Evolutionary conservation across 2,329 filamentous ascomycete genomes (phyloP).

Genomic region (Magnaporthales sp.): DNA sequence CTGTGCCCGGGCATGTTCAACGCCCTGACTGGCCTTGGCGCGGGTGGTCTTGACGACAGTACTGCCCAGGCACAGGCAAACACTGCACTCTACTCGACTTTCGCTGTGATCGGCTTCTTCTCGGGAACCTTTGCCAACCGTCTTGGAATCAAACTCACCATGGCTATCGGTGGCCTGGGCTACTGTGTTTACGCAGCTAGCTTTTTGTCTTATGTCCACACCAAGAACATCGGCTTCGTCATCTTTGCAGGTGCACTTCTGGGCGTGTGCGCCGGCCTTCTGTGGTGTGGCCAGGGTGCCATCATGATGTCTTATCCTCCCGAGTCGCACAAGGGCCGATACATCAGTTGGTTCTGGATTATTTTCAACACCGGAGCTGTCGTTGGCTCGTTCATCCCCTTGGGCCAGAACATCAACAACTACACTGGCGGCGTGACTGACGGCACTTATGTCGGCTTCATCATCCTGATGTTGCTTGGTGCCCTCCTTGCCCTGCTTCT

Average conservation of each 20-base stretch:
- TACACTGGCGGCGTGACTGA: constrained; percentile 12
- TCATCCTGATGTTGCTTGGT: constrained; percentile 32
- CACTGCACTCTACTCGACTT: constrained; percentile 39
- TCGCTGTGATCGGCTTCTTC: constrained; percentile 55
- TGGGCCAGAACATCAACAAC: constrained; percentile 50
- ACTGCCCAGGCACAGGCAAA: constrained; percentile 21
- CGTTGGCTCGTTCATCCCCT: constrained; percentile 71
- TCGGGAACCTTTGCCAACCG: constrained; percentile 73
- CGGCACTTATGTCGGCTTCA: constrained; percentile 17
- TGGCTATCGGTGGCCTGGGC: constrained; percentile 66
- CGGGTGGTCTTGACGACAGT: constrained; percentile 15
- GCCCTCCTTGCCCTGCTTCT: constrained; percentile 44
- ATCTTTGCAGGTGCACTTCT: constrained; percentile 70
- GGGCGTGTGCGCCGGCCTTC: constrained; percentile 68
- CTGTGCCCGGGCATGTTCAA: constrained; percentile 21
- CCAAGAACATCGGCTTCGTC: constrained; percentile 57
- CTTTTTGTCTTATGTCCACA: constrained; percentile 65
- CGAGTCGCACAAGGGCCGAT: constrained; percentile 75
- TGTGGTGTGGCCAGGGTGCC: constrained; percentile 77
- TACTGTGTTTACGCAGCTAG: constrained; percentile 68
- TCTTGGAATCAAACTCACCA: constrained; percentile 58
- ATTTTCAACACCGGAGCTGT: constrained; percentile 92
- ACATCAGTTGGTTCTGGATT: constrained; percentile 88
- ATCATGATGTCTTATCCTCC: constrained; percentile 87
- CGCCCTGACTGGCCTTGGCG: constrained; percentile 17